Percentiles rank a stretch among this genome's conserved stretches.
These are phyloP conservation scores for Diaporthe australafricana DNA, from an alignment of 2,329 filamentous ascomycete genomes.

Conservation along the genomic window DNA sequence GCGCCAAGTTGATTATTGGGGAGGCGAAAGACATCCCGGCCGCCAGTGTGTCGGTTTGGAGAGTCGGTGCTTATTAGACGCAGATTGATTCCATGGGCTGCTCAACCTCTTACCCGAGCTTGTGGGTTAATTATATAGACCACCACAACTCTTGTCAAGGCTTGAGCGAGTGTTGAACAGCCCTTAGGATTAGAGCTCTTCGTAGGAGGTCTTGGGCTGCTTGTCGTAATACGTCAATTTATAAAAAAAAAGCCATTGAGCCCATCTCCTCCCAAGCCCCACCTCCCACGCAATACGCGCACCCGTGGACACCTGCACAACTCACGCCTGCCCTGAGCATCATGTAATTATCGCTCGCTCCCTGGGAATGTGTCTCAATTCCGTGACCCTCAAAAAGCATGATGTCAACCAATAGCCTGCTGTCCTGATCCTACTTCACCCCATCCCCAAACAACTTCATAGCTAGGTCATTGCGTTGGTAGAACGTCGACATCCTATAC, in stretches of 20 bases:
- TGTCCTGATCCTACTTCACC: background rate
- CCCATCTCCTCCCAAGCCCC: too few species aligned
- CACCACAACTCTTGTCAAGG: background rate
- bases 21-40: constrained; percentile 37
- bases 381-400: too few species aligned
- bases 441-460: constrained; percentile 47
- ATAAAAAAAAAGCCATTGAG: too few species aligned
- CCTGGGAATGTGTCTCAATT: too few species aligned
- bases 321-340: too few species aligned
- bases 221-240: too few species aligned
- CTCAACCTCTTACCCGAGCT: background rate
- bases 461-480: constrained; percentile 49
- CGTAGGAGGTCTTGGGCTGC: too few species aligned
- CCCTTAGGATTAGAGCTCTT: too few species aligned
- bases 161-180: too few species aligned
- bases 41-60: constrained; percentile 40
- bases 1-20: constrained; percentile 35
- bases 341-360: too few species aligned
- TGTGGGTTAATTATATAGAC: background rate
- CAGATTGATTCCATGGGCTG: background rate
- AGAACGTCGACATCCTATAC: constrained; percentile 67
- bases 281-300: too few species aligned
- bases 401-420: background rate
- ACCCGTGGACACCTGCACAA: too few species aligned
- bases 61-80: background rate